These are phyloP conservation scores for Allomyces macrogynus DNA, from an alignment of 192 early-diverging fungal species.

Conservation along the genomic window DNA sequence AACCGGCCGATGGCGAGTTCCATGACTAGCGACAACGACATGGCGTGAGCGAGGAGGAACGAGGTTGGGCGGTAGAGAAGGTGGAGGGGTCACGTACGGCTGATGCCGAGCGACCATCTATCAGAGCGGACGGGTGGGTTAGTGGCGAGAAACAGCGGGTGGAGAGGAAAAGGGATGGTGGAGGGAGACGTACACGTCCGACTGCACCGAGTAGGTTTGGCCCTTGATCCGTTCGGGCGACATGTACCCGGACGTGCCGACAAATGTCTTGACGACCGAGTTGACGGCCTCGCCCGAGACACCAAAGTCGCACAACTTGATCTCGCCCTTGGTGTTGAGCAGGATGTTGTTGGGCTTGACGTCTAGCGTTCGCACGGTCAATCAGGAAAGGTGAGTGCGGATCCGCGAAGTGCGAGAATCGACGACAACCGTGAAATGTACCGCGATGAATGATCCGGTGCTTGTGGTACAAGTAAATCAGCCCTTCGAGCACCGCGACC, in stretches of 20 bases:
- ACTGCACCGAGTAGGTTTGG: no score
- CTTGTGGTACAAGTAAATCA: constrained; percentile 70
- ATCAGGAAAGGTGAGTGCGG: no score
- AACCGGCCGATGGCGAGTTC: constrained; percentile 83
- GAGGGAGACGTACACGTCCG: constrained; percentile 5
- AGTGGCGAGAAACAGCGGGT: no score
- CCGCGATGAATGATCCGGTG: constrained; percentile 83
- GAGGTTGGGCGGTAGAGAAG: no score
- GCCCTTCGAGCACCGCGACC: constrained; percentile 66
- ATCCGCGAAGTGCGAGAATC: no score
- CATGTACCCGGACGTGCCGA: constrained; percentile 93
- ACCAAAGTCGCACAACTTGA: constrained; percentile 96
- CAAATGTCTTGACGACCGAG: constrained; percentile 81
- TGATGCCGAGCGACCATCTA: constrained; percentile 90
- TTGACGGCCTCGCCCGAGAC: constrained; percentile 79
- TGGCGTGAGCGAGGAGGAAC: no score
- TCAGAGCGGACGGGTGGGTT: constrained; percentile 62
- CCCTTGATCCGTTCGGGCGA: constrained; percentile 1
- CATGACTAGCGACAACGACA: no score
- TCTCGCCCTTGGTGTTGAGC: constrained; percentile 63
- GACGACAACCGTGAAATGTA: no score
- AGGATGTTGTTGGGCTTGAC: constrained; percentile 98
- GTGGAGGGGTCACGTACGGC: constrained; percentile 7
- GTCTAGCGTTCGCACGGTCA: constrained; percentile 38
- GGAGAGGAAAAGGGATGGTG: no score